Percentiles rank a stretch among this genome's conserved stretches.
These are phyloP conservation scores for Lasiodiplodia sp. DNA, from an alignment of 2,329 filamentous ascomycete species.

Conservation along the genomic window DNA sequence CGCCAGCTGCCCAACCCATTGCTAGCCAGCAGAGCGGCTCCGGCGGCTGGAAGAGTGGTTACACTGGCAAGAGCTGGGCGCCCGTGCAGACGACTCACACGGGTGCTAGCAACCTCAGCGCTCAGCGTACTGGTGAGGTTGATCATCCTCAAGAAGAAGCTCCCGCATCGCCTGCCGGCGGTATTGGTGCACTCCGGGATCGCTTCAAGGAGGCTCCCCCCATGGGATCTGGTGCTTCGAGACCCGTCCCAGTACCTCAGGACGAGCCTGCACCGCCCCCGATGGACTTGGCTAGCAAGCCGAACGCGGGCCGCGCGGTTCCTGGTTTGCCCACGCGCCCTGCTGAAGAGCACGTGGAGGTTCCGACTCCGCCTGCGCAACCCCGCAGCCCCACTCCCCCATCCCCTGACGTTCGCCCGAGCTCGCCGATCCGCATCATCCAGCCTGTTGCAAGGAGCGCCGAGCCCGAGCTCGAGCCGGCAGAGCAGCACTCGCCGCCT, in stretches of 20 bases:
- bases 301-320: constrained; percentile 69
- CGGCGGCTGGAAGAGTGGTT: constrained; percentile 85
- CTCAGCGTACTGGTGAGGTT: constrained; percentile 70
- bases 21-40: constrained; percentile 72
- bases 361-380: constrained; percentile 49
- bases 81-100: constrained; percentile 78
- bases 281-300: constrained; percentile 72
- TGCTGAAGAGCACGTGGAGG: constrained; percentile 54
- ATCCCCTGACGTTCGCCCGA: constrained; percentile 59
- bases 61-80: constrained; percentile 88
- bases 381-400: constrained; percentile 58
- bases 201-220: constrained; percentile 81
- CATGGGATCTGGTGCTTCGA: constrained; percentile 62
- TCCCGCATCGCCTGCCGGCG: constrained; percentile 65
- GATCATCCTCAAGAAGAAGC: constrained; percentile 58
- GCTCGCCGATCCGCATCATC: constrained; percentile 83
- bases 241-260: constrained; percentile 49
- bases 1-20: constrained; percentile 48
- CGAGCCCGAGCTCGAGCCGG: constrained; percentile 59
- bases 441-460: constrained; percentile 78
- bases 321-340: constrained; percentile 75
- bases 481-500: constrained; percentile 57
- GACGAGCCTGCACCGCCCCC: constrained; percentile 62
- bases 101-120: constrained; percentile 61
- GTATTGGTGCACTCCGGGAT: constrained; percentile 78